Evolutionary conservation across 106 monocot genomes (phyloP).

Genomic region (Chionographis japonica): DNA sequence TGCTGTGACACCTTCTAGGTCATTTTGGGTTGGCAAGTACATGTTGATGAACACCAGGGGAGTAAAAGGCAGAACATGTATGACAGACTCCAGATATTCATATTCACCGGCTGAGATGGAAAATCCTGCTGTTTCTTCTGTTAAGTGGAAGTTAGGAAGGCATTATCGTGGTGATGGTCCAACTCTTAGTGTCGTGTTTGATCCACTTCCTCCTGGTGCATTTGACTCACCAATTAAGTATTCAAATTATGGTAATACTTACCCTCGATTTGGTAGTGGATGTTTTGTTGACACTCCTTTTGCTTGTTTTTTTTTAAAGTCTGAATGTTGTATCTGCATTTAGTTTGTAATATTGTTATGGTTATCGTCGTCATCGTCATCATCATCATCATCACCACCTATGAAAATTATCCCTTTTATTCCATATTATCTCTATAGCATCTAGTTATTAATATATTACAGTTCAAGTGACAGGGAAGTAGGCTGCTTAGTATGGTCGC

Average conservation of each 20-base stretch:
- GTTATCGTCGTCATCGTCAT: background rate
- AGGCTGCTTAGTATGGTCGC: no score
- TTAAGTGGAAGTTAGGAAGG: constrained; percentile 29
- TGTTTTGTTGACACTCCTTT: background rate
- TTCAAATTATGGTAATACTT: constrained; percentile 23
- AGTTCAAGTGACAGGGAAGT: no score
- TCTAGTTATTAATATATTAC: no score
- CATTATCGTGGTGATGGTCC: constrained; percentile 40
- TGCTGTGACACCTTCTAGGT: constrained; percentile 3
- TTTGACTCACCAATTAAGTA: constrained; percentile 33
- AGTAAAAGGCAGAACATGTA: constrained; percentile 1
- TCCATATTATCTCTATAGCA: no score
- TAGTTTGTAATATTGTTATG: background rate
- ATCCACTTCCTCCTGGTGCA: constrained; percentile 41
- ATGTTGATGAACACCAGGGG: constrained; percentile 5
- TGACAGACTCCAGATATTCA: constrained; percentile 3
- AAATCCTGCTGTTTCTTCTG: constrained; percentile 13
- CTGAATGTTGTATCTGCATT: background rate
- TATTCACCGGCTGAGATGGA: constrained; percentile 5
- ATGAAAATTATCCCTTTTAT: no score
- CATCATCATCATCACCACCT: no score
- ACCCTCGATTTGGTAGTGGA: background rate
- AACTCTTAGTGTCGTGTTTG: constrained; percentile 20
- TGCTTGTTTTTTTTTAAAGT: background rate
- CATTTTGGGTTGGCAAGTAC: constrained; percentile 7